Evolutionary conservation across 345 rosid species (phyloP).

Genomic region (Murraya paniculata): DNA sequence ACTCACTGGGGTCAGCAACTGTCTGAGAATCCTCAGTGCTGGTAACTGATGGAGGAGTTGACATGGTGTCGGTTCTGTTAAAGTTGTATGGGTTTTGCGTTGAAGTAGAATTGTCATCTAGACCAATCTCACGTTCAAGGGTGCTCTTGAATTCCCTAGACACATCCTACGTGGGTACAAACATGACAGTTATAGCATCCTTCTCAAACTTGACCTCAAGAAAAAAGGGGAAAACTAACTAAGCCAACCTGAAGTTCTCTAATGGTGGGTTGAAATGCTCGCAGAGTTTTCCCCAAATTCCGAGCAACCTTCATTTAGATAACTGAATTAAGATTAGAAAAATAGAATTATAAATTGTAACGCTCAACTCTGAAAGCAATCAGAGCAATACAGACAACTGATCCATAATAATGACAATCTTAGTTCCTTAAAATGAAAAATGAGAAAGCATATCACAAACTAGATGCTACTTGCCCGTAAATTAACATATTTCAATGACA

Average conservation of each 20-base stretch:
- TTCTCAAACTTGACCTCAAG: background rate
- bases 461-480: background rate
- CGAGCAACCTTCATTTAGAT: slow-evolving; percentile 72
- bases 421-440: background rate
- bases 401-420: background rate
- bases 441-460: background rate
- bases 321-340: slow-evolving; percentile 2
- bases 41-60: slow-evolving; percentile 42
- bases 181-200: background rate
- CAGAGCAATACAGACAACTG: background rate
- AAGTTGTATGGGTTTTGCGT: slow-evolving; percentile 38
- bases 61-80: slow-evolving; percentile 33
- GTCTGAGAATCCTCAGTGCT: slow-evolving; percentile 33
- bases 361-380: background rate
- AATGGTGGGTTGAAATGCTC: slow-evolving; percentile 91
- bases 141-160: slow-evolving; percentile 95
- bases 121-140: slow-evolving; percentile 87
- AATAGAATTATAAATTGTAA: background rate
- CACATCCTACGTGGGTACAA: slow-evolving; percentile 58
- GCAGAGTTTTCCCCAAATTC: slow-evolving; percentile 86
- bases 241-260: slow-evolving; percentile 80
- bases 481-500: background rate
- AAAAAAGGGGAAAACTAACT: background rate
- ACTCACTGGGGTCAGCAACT: slow-evolving; percentile 59
- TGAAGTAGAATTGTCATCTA: slow-evolving; percentile 51